phyloP scores from a whole-genome alignment of 805 yeast genomes.

The Sugiyamaella marilandica region DNA sequence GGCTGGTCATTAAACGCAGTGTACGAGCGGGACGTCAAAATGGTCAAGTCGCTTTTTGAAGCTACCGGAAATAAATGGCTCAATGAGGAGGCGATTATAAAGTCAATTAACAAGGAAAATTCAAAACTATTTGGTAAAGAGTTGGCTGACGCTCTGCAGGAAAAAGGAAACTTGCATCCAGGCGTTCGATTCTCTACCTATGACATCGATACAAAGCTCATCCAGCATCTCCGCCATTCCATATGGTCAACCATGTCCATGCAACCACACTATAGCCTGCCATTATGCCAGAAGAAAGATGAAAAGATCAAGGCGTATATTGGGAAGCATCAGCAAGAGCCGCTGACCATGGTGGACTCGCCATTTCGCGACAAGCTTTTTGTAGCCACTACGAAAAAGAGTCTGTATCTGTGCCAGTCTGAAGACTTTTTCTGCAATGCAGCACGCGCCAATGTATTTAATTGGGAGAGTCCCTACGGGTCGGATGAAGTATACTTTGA shows the following conservation, averaged over 20 bases:
- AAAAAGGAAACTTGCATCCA: conserved; percentile 11
- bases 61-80: conserved; percentile 44
- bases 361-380: conserved; percentile 32
- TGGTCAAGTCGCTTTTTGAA: conserved; percentile 45
- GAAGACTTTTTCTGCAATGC: conserved; percentile 46
- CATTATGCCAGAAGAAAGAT: conserved; percentile 14
- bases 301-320: conserved; percentile 10
- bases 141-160: background rate
- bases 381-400: conserved; percentile 42
- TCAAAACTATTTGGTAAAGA: background rate
- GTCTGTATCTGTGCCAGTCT: conserved; percentile 42
- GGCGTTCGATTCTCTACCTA: conserved; percentile 19
- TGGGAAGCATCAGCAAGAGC: background rate
- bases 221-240: conserved; percentile 7
- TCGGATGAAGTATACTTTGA: conserved; percentile 21
- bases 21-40: conserved; percentile 39
- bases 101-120: conserved; percentile 11
- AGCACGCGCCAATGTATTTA: conserved; percentile 42
- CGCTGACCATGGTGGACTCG: conserved; percentile 19
- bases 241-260: conserved; percentile 15
- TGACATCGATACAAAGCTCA: conserved; percentile 18
- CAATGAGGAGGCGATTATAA: conserved; percentile 30
- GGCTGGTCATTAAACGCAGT: conserved; percentile 52
- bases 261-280: conserved; percentile 14
- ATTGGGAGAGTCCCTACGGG: conserved; percentile 26